Evolutionary conservation across 2,329 filamentous ascomycete genomes (phyloP), one percentile per base, ranked within the genome.

Genomic region (Grosmannia huntii): DNA sequence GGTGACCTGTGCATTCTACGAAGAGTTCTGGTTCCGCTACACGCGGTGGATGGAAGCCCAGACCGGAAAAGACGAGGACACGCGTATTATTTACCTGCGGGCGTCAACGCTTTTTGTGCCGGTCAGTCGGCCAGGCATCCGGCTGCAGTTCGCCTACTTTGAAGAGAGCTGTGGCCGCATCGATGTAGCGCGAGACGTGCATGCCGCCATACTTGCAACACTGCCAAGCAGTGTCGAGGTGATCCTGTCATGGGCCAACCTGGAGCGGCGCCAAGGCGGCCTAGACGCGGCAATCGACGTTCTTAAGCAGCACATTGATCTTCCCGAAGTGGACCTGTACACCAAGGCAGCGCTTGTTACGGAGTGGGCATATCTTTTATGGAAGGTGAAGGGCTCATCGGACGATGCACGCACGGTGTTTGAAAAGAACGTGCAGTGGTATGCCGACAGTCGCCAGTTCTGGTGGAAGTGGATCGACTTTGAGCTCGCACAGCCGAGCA

Each of bases 1-100:
- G 56, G 89, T 96, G 41, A 92, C 90, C 0, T 95, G 89, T 66
- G 92, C 94, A 19, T 87, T 95, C 64, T 96, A 99, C 68, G 92
- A 97, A 55, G 92, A 97, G 68, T 95, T 97, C 71, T 99, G 94
- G 94, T 84, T 95, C 66, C 87, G 94, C n/a, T 99, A 96, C 71
- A 89, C 87, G 19, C 80, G 92, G 48, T 99, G 94, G 94, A 95
- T 96, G 88, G 79, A 81, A 60, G 83, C 83, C 0, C 89, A 95
- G 68, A 73, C 82, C 1, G 84, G 79, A 64, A 96, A 95, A 70
- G 84, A 90, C 52, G 89, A 96, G 68, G 91, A 96, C 68, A 86
- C 92, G 6, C 86, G 94, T 59, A 91, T 89, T 70, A 94, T 97
- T 62, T 97, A 95, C 68, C 84, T 92, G 69, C 84, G 90, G 59